Conservation (phyloP, 108 stramenopile species). For the Pseudonitzschia pungens region DNA sequence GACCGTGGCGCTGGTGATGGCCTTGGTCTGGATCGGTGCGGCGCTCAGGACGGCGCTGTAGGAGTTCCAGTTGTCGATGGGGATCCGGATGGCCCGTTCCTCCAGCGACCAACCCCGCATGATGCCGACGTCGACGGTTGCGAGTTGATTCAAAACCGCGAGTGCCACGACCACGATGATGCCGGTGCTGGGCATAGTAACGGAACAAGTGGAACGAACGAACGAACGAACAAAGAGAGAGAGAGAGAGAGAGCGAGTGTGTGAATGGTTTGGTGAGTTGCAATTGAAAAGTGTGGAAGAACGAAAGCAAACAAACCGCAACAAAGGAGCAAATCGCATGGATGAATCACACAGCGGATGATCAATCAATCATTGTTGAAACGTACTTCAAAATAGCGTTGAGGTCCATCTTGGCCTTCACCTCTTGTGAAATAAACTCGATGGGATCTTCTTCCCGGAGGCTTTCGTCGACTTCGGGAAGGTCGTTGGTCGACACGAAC, state of each 20-base stretch:
- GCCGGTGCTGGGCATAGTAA: conserved; percentile 1
- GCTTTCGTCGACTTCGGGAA: neutral
- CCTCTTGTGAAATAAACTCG: conserved; percentile 4
- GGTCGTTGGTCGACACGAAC: too few relatives aligned
- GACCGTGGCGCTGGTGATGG: conserved; percentile 56
- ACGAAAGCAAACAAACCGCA: neutral
- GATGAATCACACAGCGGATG: too few relatives aligned
- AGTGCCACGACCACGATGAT: neutral
- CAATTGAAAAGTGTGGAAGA: too few relatives aligned
- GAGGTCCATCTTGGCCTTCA: neutral
- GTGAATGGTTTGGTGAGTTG: too few relatives aligned
- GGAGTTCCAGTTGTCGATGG: neutral
- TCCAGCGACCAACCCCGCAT: conserved; percentile 11
- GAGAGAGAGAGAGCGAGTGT: neutral
- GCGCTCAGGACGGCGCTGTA: neutral
- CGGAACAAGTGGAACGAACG: too few relatives aligned
- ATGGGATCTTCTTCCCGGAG: conserved; percentile 6
- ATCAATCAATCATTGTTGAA: too few relatives aligned
- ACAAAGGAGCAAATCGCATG: too few relatives aligned
- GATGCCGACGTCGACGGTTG: neutral
- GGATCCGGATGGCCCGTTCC: conserved; percentile 3
- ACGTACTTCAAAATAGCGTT: neutral
- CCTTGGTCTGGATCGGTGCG: conserved; percentile 58
- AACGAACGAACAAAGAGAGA: neutral
- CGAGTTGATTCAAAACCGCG: neutral